Evolutionary conservation across 345 rosid genomes (phyloP).

Genomic region (Populus ilicifolia): DNA sequence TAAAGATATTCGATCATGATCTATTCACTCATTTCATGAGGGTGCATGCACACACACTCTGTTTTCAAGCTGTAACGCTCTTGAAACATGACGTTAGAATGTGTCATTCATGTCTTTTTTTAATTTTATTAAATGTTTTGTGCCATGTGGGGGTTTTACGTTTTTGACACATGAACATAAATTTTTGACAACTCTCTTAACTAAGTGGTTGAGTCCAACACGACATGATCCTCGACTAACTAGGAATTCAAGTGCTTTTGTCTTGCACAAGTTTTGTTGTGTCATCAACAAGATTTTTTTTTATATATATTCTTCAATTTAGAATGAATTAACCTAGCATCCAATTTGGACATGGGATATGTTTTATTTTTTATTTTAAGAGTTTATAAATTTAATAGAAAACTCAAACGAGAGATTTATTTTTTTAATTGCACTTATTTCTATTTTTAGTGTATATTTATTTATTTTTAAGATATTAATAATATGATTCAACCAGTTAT

Average conservation of each 20-base stretch:
- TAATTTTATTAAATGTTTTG: background rate
- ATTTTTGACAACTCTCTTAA: background rate
- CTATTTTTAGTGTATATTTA: no score
- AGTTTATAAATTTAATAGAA: no score
- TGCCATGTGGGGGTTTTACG: conserved; percentile 19
- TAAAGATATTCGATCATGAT: background rate
- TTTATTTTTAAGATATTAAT: no score
- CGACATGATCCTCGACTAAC: conserved; percentile 25
- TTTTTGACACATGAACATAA: conserved; percentile 23
- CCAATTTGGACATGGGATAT: no score
- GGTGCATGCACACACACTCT: conserved; percentile 8
- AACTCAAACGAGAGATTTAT: no score
- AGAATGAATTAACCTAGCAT: no score
- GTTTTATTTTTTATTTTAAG: no score
- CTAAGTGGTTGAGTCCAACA: conserved; percentile 28
- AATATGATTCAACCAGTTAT: accelerated
- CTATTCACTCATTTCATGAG: conserved; percentile 10
- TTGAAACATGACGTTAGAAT: background rate
- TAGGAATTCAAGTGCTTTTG: background rate
- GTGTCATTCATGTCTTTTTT: background rate
- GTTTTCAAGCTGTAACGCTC: conserved; percentile 3
- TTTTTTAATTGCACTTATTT: no score
- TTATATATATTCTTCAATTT: background rate
- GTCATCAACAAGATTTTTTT: background rate
- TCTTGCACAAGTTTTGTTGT: background rate